Base-by-base conservation (phyloP, 164 flowering plant genomes). In the Kalanchoe fedtschenkoi region DNA sequence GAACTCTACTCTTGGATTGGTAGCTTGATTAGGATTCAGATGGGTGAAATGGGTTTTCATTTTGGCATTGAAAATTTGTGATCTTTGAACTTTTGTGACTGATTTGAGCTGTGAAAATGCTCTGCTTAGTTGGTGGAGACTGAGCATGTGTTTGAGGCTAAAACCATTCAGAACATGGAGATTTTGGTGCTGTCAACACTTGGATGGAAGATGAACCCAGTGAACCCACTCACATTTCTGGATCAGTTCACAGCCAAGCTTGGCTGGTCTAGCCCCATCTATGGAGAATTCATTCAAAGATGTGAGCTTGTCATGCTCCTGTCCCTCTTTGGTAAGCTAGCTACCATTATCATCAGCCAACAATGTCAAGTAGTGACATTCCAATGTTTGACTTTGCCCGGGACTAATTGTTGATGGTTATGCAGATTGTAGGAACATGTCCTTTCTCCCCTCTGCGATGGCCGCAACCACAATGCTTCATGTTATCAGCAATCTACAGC, bases 181-280 rank as follows among this genome's bases (percentile, higher is more conserved):
- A 69, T 91, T 66, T 43, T 91, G 76, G 80, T 91, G 35, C 82
- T 91, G 8, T 81, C 93, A 0, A 77, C 96, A 1, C 85, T 91
- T 32, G 64, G 74, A 46, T 91, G 97, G 97, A 86, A 75, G 82
- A 88, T 91, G 96, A 81, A 87, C 44, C 96, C 88, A 17, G 86
- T 85, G 0, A 86, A 88, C 4, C 87, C 96, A 22, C 65, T 88
- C 32, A 85, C 91, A 11, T 91, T 85, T 70, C 71, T 91, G 35
- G 91, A 88, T 73, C 82, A 73, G 58, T 76, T 90, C 8, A 66
- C 74, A 16, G 80, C 88, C 58, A 77, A 87, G 77, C 76, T 86
- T 30, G 84, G 81, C 0, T 65, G 85, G 34, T 80, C 77, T 70
- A 68, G 64, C 62, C 66, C 68, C 59, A 74, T 77, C 35, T 79